Base-by-base conservation (phyloP, 495 filamentous ascomycete genomes). In the Hyaloscypha bicolor region DNA sequence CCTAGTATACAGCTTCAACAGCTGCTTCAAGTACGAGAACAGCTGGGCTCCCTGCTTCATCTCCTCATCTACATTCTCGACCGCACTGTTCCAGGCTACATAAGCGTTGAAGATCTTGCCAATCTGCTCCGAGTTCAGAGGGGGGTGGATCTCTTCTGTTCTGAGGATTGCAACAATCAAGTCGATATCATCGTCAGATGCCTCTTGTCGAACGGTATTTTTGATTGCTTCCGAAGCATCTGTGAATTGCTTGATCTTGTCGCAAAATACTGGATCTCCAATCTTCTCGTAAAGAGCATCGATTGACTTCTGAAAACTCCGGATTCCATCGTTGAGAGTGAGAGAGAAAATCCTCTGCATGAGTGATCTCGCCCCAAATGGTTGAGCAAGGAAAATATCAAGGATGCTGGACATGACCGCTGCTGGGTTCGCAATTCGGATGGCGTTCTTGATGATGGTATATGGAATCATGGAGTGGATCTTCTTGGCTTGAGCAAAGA, bases 391-490 rank as follows among this genome's bases (percentile, higher is more conserved):
- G 79, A 99, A 99, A 31, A 99, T 83, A 75, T 99, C 96, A 25
- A 99, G 82, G 52, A 98, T 88, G 31, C 91, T 90, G 8, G 86
- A 88, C 96, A 99, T 98, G 69, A 99, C 95, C 3, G 91, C 91
- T 2, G 96, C 94, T 12, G 95, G 95, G 71, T 99, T 99, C 39
- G 95, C 93, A 70, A 98, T 91, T 45, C 94, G 88, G 68, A 99
- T 97, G 57, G 96, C 92, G 75, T 98, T 97, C 80, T 99, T 99
- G 76, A 99, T 80, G 65, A 97, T 78, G 0, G 88, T 91, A 74
- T 99, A 99, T 0, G 95, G 95, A 37, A 98, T 89, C 58, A 97
- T 83, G 0, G 93, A 95, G 73, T 99, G 95, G 42, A 98, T 97
- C 65, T 89, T 85, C 78, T 94, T 97, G 3, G 89, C 89, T 74